Base-by-base conservation (phyloP, 495 filamentous ascomycete genomes). In the Podospora pseudoanserina region DNA sequence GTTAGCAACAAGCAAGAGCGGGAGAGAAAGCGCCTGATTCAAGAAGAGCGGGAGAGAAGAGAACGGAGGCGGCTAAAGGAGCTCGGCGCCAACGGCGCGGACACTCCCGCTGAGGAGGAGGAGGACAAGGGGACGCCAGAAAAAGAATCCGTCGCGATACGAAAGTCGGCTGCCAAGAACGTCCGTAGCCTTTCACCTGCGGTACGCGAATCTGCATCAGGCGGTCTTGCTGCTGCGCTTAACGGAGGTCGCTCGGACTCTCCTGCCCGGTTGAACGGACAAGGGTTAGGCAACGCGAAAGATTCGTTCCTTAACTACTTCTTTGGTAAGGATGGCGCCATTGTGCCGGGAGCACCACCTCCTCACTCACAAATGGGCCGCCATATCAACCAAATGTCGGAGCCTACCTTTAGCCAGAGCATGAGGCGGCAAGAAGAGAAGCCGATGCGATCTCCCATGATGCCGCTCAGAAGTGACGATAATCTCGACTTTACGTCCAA, bases 261-360 rank as follows among this genome's bases (percentile, higher is more conserved):
- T 26, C 90, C 91, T 28, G 81, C 86, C 9, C 82, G 83, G 66
- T 89, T 89, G 61, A 82, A 83, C 73, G 76, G 75, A 16, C 83
- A 83, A 66, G 74, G 75, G 3, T 44, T 76, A 68, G 85, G 84
- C 30, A 77, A 72, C 60, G 81, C 85, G 56, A 88, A 89, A 55
- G 96, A 98, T 80, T 94, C 93, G 0, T 99, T 99, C 81, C 78
- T 99, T 64, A 97, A 94, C 77, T 99, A 98, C 76, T 99, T 99
- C 82, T 99, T 99, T 73, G 93, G 95, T 63, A 97, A 98, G 71
- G 94, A 98, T 70, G 92, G 92, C 15, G 80, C 83, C 3, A 73
- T 85, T 55, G 85, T 85, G 60, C 71, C 78, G 4, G 79, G 82
- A 1, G 70, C 74, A 18, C 72, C 80, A 60, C 71, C 65, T 11